These are phyloP conservation scores for Magnusiomyces tetraspermus DNA, from an alignment of 1,139 yeast genomes.

Conservation along the genomic window DNA sequence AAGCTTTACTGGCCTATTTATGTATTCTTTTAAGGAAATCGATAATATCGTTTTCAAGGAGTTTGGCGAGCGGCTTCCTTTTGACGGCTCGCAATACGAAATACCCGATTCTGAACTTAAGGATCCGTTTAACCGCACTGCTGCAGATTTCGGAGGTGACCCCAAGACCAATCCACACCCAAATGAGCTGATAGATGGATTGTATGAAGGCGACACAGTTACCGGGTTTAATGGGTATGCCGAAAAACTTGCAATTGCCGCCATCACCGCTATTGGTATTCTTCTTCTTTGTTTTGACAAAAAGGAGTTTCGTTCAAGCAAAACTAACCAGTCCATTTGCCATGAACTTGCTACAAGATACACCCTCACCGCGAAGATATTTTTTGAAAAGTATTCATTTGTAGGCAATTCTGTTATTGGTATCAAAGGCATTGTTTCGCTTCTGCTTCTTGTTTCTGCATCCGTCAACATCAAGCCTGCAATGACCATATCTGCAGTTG, in stretches of 20 bases:
- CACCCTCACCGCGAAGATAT: slow-evolving; percentile 18
- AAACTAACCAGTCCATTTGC: background rate
- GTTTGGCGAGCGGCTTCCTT: slow-evolving; percentile 1
- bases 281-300: background rate
- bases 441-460: slow-evolving; percentile 11
- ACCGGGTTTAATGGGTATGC: slow-evolving; percentile 3
- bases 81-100: background rate
- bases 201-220: background rate
- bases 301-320: too few species aligned
- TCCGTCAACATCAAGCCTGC: slow-evolving; percentile 1
- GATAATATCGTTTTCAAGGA: background rate
- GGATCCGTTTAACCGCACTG: background rate
- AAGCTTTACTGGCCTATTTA: background rate
- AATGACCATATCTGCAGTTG: slow-evolving; percentile 35
- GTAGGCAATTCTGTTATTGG: slow-evolving; percentile 19
- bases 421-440: slow-evolving; percentile 19
- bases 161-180: background rate
- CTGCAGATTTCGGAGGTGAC: background rate
- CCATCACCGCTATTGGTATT: background rate
- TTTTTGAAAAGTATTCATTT: slow-evolving; percentile 16
- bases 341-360: background rate
- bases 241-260: slow-evolving; percentile 2
- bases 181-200: background rate
- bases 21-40: background rate
- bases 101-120: background rate